Conservation (phyloP, 2,329 filamentous ascomycete species). For the Aspergillus luchuensis region DNA sequence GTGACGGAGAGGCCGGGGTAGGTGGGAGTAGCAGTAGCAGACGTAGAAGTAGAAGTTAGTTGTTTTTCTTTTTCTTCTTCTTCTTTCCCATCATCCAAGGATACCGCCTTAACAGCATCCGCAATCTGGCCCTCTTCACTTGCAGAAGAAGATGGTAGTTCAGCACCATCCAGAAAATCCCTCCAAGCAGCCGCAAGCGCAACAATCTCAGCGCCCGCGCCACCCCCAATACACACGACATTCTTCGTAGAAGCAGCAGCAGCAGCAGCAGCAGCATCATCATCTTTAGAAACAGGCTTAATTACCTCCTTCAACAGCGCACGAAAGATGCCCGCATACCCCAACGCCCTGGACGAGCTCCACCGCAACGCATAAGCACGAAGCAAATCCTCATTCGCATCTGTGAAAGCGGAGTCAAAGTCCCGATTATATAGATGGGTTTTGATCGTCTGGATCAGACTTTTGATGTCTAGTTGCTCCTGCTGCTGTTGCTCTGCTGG, state of each 20-base stretch:
- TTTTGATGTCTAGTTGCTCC: constrained; percentile 40
- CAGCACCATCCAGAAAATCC: constrained; percentile 30
- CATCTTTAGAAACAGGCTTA: background rate
- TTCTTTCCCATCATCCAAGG: background rate
- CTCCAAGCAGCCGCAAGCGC: constrained; percentile 60
- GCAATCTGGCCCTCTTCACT: constrained; percentile 5
- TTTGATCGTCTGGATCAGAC: constrained; percentile 78
- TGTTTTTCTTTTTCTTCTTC: background rate
- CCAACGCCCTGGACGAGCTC: constrained; percentile 83
- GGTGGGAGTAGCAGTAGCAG: background rate
- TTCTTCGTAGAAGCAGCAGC: constrained; percentile 20
- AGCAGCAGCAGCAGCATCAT: background rate
- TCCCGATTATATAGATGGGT: constrained; percentile 82
- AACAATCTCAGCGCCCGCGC: constrained; percentile 67
- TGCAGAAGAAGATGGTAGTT: background rate
- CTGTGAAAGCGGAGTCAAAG: constrained; percentile 73
- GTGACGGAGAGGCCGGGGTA: constrained; percentile 49
- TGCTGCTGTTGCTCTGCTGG: background rate
- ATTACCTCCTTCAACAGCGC: constrained; percentile 33
- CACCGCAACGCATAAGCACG: constrained; percentile 85
- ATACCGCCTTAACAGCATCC: constrained; percentile 16
- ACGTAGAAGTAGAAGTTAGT: background rate
- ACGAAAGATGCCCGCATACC: constrained; percentile 68
- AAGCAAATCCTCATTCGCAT: constrained; percentile 66
- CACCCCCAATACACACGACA: constrained; percentile 64